A percentile compares a stretch with the other conserved stretches of the same genome.
These are phyloP conservation scores for Aquilaria agallochum DNA, from an alignment of 441 rosid genomes.

Conservation along the genomic window DNA sequence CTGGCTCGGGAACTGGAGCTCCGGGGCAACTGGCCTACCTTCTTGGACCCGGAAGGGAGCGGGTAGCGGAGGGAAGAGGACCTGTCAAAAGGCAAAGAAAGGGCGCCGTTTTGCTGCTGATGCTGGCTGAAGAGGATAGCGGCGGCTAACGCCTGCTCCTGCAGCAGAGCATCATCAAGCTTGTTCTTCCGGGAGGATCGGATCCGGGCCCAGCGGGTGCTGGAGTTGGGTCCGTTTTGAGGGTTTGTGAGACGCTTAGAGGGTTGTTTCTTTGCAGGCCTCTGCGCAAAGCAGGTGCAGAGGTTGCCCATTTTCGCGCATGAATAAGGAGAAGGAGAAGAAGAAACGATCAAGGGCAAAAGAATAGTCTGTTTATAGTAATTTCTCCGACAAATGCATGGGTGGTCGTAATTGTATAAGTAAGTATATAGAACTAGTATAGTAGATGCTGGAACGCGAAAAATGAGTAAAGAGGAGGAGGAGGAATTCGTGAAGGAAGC, in stretches of 20 bases:
- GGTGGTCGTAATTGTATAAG: too few species aligned
- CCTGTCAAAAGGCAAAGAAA: conserved; percentile 62
- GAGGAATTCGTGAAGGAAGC: too few species aligned
- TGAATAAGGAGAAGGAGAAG: conserved; percentile 7
- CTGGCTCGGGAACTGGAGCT: conserved; percentile 86
- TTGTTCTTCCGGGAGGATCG: conserved; percentile 63
- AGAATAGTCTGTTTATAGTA: too few species aligned
- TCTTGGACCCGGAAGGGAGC: conserved; percentile 49
- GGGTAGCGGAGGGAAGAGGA: conserved; percentile 66
- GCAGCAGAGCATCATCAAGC: conserved; percentile 53
- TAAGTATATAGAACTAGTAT: too few species aligned
- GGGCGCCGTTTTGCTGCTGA: conserved; percentile 38
- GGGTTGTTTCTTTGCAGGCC: conserved; percentile 41
- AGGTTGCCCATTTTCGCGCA: conserved; percentile 70
- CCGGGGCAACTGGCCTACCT: conserved; percentile 59
- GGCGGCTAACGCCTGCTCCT: conserved; percentile 76
- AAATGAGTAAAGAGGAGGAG: too few species aligned
- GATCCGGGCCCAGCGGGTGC: conserved; percentile 58
- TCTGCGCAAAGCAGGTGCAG: conserved; percentile 67
- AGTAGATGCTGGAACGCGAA: too few species aligned
- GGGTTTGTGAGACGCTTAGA: conserved; percentile 41
- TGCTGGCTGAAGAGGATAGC: conserved; percentile 68
- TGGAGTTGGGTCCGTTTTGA: conserved; percentile 28
- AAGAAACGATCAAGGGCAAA: neutral
- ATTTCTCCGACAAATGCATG: too few species aligned